Base-by-base conservation (phyloP, 139 green algal genomes). In the Chlorella sp. region DNA sequence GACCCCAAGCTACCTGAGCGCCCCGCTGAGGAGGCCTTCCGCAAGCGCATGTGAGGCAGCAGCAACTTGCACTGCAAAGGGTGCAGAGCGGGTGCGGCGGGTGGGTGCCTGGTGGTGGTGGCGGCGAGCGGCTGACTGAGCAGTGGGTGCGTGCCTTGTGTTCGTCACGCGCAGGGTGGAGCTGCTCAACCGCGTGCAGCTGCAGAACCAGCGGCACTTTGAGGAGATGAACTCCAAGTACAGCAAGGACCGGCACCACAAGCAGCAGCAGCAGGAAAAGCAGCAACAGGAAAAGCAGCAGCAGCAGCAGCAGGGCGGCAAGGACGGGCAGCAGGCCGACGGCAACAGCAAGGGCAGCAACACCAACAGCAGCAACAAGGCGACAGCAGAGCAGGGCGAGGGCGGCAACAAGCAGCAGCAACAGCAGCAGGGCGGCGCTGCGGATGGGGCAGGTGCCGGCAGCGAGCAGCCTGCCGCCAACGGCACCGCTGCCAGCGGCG, bases 11-110 rank as follows among this genome's bases (percentile, higher is more conserved):
- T 83, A 24, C 69, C 83, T 20, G 90, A 95, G 79, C 88, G 87
- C 70, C 87, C 90, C 1, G 86, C 86, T 62, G 90, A 95, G 75
- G 82, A 82, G 26, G 85, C 87, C 0, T 87, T 95, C 78, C 77
- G 90, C 4, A 73, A 84, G 50, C 81, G 89, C 49, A 95, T 95
- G 88, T 90, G 66, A 70, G 84, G 17, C 42, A 55, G 20, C 10
- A 10, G 17, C 42, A 17, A 55, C 10, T 10, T 26, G 42, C 10
- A 17, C 42, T 55, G 42, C 17, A 55, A 55, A 10, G 42, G 42
- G 10, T 55, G 42, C 42, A 55, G 42, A 26, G 42, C 10, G 10
- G 10, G 42, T 26, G 42, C 42, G 42, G 42, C 42, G 17, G 10
- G 42, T 17, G 17, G 42, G 17, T 55, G 42, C 42, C 42, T 26